Evolutionary conservation across 768 basidiomycete species (phyloP).

Genomic region (Boletus tylopilopsis): DNA sequence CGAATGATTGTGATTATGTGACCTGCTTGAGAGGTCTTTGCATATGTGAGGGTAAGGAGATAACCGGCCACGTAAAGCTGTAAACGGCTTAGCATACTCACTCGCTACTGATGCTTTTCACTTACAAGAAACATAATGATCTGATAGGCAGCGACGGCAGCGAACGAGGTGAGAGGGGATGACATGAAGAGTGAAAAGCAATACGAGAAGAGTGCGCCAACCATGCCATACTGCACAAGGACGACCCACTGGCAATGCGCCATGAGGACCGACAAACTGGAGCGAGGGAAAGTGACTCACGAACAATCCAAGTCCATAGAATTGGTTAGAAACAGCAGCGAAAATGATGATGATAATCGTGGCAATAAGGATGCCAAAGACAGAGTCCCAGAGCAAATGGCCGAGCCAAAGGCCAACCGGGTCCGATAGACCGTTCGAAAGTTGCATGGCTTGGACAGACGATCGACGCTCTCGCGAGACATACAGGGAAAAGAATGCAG

Average conservation of each 20-base stretch:
- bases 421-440: slow-evolving; percentile 70
- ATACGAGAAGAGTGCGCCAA: slow-evolving; percentile 67
- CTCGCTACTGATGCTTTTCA: slow-evolving; percentile 7
- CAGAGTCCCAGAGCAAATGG: slow-evolving; percentile 70
- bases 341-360: slow-evolving; percentile 65
- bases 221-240: slow-evolving; percentile 65
- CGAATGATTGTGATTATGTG: slow-evolving; percentile 58
- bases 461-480: slow-evolving; percentile 68
- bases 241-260: slow-evolving; percentile 55
- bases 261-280: slow-evolving; percentile 1
- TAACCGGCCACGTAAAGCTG: slow-evolving; percentile 67
- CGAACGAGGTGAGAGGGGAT: slow-evolving; percentile 72
- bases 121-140: slow-evolving; percentile 68
- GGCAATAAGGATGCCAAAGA: slow-evolving; percentile 54
- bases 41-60: slow-evolving; percentile 71
- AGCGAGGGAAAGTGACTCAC: slow-evolving; percentile 36
- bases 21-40: slow-evolving; percentile 51
- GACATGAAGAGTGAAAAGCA: slow-evolving; percentile 55
- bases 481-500: slow-evolving; percentile 80
- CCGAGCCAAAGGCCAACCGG: slow-evolving; percentile 75
- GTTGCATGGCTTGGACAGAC: slow-evolving; percentile 75
- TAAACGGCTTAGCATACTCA: background rate
- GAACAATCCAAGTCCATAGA: slow-evolving; percentile 62
- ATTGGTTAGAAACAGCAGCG: slow-evolving; percentile 52
- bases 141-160: slow-evolving; percentile 68